phyloP scores from a whole-genome alignment of 73 alveolate species.

The Paramecium octaurelia region DNA sequence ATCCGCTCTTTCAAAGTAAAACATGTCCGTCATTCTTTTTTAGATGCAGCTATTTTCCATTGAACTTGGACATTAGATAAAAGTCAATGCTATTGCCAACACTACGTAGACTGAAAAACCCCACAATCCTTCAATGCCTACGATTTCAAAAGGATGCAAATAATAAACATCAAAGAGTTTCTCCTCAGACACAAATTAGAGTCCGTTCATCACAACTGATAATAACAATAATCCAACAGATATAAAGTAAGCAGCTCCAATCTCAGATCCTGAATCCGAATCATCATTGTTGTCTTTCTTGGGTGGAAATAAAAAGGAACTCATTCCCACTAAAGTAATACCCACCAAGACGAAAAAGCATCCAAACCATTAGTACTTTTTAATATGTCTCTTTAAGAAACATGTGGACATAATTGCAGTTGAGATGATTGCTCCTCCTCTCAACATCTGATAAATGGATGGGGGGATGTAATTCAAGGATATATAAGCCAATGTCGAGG shows the following conservation, averaged over 20 bases:
- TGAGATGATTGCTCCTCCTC: conserved; percentile 87
- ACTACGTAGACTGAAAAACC: conserved; percentile 76
- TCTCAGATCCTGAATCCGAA: not conserved
- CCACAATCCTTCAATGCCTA: conserved; percentile 96
- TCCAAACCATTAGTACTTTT: conserved; percentile 81
- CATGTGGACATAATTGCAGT: conserved; percentile 77
- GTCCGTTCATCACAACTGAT: conserved; percentile 50
- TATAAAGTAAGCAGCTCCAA: not conserved
- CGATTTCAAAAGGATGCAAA: conserved; percentile 90
- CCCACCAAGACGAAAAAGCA: conserved; percentile 78
- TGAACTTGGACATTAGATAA: conserved; percentile 35
- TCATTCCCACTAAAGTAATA: conserved; percentile 78
- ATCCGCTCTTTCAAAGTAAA: conserved; percentile 56
- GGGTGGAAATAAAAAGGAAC: conserved; percentile 31
- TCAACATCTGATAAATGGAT: conserved; percentile 87
- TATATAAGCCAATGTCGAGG: conserved; percentile 49
- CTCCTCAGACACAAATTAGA: conserved; percentile 78
- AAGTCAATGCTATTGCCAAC: conserved; percentile 61
- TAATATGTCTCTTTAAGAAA: conserved; percentile 77
- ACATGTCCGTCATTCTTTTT: not conserved
- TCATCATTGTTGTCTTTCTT: conserved; percentile 20
- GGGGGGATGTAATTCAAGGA: conserved; percentile 59
- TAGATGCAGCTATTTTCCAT: not conserved
- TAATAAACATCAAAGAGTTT: conserved; percentile 75
- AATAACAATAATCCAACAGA: conserved; percentile 35